Evolutionary conservation across 1,284 basidiomycete species (phyloP).

Genomic region (Cryptococcus maquisensis): DNA sequence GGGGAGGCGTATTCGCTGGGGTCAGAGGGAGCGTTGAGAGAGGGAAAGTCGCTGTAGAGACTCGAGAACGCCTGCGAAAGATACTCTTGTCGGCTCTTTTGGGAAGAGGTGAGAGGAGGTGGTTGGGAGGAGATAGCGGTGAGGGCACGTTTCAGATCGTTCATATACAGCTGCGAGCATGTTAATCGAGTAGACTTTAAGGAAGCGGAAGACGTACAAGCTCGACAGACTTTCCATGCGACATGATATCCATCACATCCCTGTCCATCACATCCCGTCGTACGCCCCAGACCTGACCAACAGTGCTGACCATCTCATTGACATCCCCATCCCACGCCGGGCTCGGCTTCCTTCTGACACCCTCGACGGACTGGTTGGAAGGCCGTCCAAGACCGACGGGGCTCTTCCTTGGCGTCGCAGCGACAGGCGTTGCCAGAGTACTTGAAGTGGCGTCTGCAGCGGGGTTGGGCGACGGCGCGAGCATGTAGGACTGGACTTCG

Average conservation of each 20-base stretch:
- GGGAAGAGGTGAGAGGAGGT: slow-evolving; percentile 17
- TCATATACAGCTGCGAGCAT: slow-evolving; percentile 32
- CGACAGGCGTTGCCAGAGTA: slow-evolving; percentile 4
- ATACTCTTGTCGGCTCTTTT: slow-evolving; percentile 21
- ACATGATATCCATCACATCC: slow-evolving; percentile 33
- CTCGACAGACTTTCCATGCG: slow-evolving; percentile 27
- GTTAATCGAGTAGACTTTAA: no score
- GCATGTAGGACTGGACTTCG: slow-evolving; percentile 41
- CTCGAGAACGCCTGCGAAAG: slow-evolving; percentile 19
- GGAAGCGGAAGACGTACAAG: slow-evolving; percentile 23
- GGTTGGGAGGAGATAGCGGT: slow-evolving; percentile 19
- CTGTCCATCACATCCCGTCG: slow-evolving; percentile 23
- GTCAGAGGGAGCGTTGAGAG: slow-evolving; percentile 23
- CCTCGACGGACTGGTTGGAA: slow-evolving; percentile 7
- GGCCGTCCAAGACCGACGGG: slow-evolving; percentile 11
- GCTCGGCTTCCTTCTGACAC: slow-evolving; percentile 28
- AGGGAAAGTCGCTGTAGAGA: slow-evolving; percentile 29
- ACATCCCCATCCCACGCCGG: slow-evolving; percentile 21
- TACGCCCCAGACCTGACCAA: slow-evolving; percentile 39
- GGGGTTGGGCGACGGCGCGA: slow-evolving; percentile 16
- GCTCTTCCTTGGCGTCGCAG: not conserved
- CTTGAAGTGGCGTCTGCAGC: slow-evolving; percentile 9
- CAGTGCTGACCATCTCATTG: slow-evolving; percentile 30
- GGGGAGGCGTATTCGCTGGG: slow-evolving; percentile 17
- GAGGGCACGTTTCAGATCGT: slow-evolving; percentile 37